These are phyloP conservation scores for Ophiobolus disseminans DNA, from an alignment of 2,329 filamentous ascomycete species.

Conservation along the genomic window DNA sequence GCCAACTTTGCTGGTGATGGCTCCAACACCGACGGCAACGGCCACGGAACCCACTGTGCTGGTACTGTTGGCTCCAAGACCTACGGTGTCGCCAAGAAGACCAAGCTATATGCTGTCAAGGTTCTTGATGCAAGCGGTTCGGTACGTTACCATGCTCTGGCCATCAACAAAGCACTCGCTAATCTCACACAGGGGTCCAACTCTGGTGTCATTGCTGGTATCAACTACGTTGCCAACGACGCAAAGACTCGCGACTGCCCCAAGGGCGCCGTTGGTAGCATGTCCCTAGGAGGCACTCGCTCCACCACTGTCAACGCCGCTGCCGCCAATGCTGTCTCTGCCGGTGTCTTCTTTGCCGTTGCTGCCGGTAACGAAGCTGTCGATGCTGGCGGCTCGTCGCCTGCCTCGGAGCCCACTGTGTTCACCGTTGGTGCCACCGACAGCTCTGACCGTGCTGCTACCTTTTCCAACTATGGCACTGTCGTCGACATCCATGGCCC, in stretches of 20 bases:
- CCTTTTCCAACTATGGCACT: constrained; percentile 51
- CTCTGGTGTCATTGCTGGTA: constrained; percentile 50
- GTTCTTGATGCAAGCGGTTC: constrained; percentile 46
- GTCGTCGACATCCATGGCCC: constrained; percentile 50
- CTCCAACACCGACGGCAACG: constrained; percentile 46
- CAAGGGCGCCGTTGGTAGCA: constrained; percentile 47
- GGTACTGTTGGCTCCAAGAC: constrained; percentile 48
- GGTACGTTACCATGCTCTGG: constrained; percentile 31
- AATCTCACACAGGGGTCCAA: constrained; percentile 44
- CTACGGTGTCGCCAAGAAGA: constrained; percentile 50
- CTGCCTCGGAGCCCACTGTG: constrained; percentile 48
- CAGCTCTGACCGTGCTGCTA: constrained; percentile 43
- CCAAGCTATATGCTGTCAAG: constrained; percentile 51
- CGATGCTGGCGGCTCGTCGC: constrained; percentile 45
- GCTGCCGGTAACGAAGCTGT: constrained; percentile 49
- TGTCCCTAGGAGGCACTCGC: constrained; percentile 51
- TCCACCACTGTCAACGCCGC: constrained; percentile 49
- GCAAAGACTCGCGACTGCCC: constrained; percentile 43
- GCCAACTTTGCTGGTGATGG: constrained; percentile 49
- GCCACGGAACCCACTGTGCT: constrained; percentile 50
- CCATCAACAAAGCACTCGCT: constrained; percentile 9
- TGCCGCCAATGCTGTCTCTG: constrained; percentile 43
- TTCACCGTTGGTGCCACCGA: constrained; percentile 52
- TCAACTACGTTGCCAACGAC: constrained; percentile 47
- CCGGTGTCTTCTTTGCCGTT: constrained; percentile 51